Evolutionary conservation across 2,329 filamentous ascomycete species (phyloP), one percentile per base, ranked within the genome.

Genomic region (Alternaria triticimaculans): DNA sequence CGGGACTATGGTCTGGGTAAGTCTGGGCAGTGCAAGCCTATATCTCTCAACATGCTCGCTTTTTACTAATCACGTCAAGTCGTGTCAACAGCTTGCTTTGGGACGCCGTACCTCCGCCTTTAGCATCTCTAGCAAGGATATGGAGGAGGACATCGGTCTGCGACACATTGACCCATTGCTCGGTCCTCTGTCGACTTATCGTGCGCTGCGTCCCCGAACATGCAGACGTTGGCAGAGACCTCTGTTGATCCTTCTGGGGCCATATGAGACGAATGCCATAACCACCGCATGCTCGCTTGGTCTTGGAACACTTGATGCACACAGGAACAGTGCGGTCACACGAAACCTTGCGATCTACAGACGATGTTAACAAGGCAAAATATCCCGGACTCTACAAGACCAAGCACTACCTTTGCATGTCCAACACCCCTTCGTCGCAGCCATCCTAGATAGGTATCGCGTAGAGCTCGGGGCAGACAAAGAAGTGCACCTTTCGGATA

Each of bases 231-330:
- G 21, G 18, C 14, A 23, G 49, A 4, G 5, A n/a, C 2, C 20
- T 15, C 26, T 37, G 28, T 14, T 37, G 18, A n/a, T n/a, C 3
- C 1, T 7, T 54, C 21, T 59, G 26, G 1, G 62, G 45, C 68
- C 68, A 70, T 1, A 48, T 58, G 18, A 70, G 66, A 18, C 64
- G 63, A 10, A 68, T 10, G 5, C 60, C 66, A 55, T 70, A 68
- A 11, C 67, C 65, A 18, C 60, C 58, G 18, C 67, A 70, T 28
- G 20, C 23, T n/a, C 63, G 63, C 44, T 62, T 66, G 10, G 59
- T 37, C 23, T 64, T 65, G 1, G 53, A 45, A 30, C 67, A 70
- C 49, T 55, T 51, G 7, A 51, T 44, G 26, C 66, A 70, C 5
- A 1, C 15, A 3, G 68, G 68, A 18, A 45, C 14, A 41, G 51